phyloP scores from a whole-genome alignment of 768 basidiomycete genomes.

The Coprinopsis strossmayeri region DNA sequence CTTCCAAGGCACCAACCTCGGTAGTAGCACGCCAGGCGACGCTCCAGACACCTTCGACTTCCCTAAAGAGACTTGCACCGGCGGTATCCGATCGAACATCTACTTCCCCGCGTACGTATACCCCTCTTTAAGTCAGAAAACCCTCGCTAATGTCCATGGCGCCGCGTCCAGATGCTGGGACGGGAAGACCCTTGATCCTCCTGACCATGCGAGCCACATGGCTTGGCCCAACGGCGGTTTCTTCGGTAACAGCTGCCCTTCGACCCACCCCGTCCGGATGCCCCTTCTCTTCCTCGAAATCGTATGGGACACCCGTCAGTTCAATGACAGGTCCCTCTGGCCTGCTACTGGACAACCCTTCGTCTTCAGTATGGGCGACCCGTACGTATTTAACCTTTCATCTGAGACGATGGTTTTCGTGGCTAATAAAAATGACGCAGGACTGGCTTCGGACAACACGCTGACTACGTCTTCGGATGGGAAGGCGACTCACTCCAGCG shows the following conservation, averaged over 20 bases:
- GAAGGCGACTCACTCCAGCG: constrained; percentile 16
- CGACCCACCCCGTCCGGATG: constrained; percentile 14
- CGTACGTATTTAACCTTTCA: constrained; percentile 8
- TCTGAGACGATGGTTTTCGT: background rate
- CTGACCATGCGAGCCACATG: constrained; percentile 2
- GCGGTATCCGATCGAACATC: constrained; percentile 10
- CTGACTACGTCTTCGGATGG: constrained; percentile 20
- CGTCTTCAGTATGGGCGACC: constrained; percentile 15
- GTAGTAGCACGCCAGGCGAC: constrained; percentile 3
- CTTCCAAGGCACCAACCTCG: constrained; percentile 9
- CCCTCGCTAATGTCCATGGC: background rate
- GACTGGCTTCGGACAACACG: constrained; percentile 18
- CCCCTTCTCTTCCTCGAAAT: constrained; percentile 16
- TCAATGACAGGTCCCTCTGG: constrained; percentile 16
- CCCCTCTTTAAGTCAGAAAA: background rate
- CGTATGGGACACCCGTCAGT: constrained; percentile 15
- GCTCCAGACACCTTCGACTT: constrained; percentile 1
- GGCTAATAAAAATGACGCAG: no score
- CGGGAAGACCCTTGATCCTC: constrained; percentile 5
- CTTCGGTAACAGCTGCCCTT: constrained; percentile 10
- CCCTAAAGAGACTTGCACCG: constrained; percentile 5
- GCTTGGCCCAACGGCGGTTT: constrained; percentile 2
- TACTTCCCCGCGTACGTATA: constrained; percentile 9
- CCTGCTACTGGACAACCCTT: constrained; percentile 13
- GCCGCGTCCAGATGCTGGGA: constrained; percentile 7